phyloP scores from a whole-genome alignment of 2,329 filamentous ascomycete species.

The Fusarium sp. region DNA sequence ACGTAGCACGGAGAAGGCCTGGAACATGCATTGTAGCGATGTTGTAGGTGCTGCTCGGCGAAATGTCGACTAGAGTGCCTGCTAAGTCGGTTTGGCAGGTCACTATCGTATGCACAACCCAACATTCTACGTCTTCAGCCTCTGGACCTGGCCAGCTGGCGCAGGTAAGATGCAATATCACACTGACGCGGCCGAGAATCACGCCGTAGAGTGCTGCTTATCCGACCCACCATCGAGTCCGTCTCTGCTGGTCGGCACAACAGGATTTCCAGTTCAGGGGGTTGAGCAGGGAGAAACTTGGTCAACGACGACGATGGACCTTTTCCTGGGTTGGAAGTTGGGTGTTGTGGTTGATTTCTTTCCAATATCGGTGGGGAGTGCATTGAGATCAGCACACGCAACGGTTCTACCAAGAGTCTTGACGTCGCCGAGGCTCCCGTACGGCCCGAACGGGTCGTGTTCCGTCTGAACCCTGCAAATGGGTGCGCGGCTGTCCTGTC shows the following conservation, averaged over 20 bases:
- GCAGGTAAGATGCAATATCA: conserved; percentile 36
- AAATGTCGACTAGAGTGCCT: conserved; percentile 29
- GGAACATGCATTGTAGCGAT: neutral
- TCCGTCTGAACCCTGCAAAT: conserved; percentile 25
- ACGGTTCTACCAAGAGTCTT: conserved; percentile 2
- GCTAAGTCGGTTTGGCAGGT: conserved; percentile 10
- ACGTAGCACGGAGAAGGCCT: conserved; percentile 22
- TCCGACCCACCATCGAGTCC: conserved; percentile 28
- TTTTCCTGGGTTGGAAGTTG: neutral
- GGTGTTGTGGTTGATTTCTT: conserved; percentile 2
- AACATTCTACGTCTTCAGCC: conserved; percentile 17
- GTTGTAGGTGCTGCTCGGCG: conserved; percentile 25
- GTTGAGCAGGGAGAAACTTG: conserved; percentile 3
- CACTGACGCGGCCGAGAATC: conserved; percentile 40
- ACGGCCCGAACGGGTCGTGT: conserved; percentile 29
- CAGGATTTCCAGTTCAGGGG: conserved; percentile 20
- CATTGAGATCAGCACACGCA: conserved; percentile 24
- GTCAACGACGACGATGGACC: neutral
- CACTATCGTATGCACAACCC: conserved; percentile 8
- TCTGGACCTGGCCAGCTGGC: conserved; percentile 24
- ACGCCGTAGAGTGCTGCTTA: conserved; percentile 39
- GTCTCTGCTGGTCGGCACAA: neutral
- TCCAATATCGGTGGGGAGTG: conserved; percentile 1
- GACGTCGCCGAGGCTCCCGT: conserved; percentile 2
- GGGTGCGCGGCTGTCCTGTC: neutral